Evolutionary conservation across 164 flowering plant genomes (phyloP).

Genomic region (Cinnamomum chago): DNA sequence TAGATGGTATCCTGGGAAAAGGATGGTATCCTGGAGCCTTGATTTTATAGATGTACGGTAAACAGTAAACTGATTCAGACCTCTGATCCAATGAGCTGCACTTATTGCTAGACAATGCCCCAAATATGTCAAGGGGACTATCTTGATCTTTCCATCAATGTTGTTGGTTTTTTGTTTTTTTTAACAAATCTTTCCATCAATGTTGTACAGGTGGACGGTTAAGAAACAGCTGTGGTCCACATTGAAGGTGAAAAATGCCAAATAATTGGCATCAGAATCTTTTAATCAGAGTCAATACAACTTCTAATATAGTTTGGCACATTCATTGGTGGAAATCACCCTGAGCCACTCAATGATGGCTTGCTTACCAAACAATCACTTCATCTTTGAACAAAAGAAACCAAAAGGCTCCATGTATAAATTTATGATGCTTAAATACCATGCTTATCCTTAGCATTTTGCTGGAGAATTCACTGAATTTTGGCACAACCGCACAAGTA

Average conservation of each 20-base stretch:
- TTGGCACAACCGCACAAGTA: too few species aligned
- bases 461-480: too few species aligned
- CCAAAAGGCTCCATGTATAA: too few species aligned
- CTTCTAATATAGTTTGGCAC: too few species aligned
- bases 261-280: not conserved
- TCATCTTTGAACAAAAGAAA: too few species aligned
- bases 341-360: too few species aligned
- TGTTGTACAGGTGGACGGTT: not conserved
- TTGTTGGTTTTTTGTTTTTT: too few species aligned
- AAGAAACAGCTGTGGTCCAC: not conserved
- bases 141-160: not conserved
- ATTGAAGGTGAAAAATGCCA: not conserved
- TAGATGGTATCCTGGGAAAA: not conserved
- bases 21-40: not conserved
- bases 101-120: not conserved
- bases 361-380: too few species aligned
- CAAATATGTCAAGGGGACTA: not conserved
- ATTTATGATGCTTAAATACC: too few species aligned
- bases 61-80: not conserved
- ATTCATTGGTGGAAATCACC: too few species aligned
- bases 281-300: not conserved
- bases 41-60: not conserved
- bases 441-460: too few species aligned
- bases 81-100: not conserved
- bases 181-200: not conserved